Evolutionary conservation across 129 eudicot species (phyloP).

Genomic region (Scalesia atractyloides): DNA sequence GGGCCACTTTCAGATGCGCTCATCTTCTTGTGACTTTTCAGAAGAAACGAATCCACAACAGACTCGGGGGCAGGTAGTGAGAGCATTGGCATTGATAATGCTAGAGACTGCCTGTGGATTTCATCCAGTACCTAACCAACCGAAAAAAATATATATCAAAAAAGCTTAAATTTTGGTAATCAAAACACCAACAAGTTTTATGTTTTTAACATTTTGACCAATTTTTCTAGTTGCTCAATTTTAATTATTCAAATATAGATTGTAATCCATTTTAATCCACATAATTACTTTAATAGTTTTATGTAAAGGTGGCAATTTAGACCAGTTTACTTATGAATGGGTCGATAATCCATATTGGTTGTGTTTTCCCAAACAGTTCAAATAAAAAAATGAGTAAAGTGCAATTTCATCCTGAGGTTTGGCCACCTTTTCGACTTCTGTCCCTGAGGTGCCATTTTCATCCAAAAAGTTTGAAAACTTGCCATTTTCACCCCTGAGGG

Average conservation of each 20-base stretch:
- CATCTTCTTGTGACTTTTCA: constrained; percentile 55
- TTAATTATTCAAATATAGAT: background rate
- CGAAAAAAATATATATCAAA: background rate
- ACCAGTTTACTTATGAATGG: background rate
- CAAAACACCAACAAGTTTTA: constrained; percentile 6
- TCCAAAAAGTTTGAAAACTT: too few species aligned
- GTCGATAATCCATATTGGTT: background rate
- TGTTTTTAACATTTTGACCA: background rate
- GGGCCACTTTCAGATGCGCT: constrained; percentile 44
- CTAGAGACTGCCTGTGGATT: constrained; percentile 70
- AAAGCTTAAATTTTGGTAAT: background rate
- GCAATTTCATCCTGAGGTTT: too few species aligned
- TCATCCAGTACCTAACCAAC: constrained; percentile 79
- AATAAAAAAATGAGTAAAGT: background rate
- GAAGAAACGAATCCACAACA: constrained; percentile 74
- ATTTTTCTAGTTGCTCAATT: background rate
- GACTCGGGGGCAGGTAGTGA: constrained; percentile 80
- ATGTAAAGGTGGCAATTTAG: background rate
- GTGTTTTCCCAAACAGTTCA: background rate
- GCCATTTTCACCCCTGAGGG: too few species aligned
- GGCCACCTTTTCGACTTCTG: too few species aligned
- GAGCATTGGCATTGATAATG: constrained; percentile 65
- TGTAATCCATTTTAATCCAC: background rate
- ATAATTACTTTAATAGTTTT: background rate
- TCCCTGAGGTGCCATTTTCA: too few species aligned